Evolutionary conservation across 306 rosid species (phyloP).

Genomic region (Sphenostylis stenocarpa): DNA sequence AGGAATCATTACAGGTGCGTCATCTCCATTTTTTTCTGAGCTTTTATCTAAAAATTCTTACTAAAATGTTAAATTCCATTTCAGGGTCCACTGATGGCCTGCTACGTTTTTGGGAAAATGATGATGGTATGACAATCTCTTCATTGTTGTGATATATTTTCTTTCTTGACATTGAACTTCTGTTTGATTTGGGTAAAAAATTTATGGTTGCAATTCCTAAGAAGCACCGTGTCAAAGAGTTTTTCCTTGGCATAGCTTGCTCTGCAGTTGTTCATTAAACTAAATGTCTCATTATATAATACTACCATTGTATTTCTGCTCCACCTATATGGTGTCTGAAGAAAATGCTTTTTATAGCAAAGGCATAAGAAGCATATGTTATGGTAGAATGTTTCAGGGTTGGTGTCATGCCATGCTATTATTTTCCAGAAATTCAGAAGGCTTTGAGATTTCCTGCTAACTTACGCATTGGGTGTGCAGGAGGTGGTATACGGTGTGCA

Average conservation of each 20-base stretch:
- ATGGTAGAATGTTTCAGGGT: slow-evolving; percentile 22
- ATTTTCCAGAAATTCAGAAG: slow-evolving; percentile 24
- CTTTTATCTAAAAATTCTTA: not conserved
- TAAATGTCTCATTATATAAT: slow-evolving; percentile 10
- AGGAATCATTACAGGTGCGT: slow-evolving; percentile 86
- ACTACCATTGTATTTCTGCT: slow-evolving; percentile 5
- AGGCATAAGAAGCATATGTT: slow-evolving; percentile 4
- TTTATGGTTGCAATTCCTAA: slow-evolving; percentile 16
- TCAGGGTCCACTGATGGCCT: slow-evolving; percentile 96
- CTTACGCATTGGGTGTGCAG: slow-evolving; percentile 47
- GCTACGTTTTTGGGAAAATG: slow-evolving; percentile 95
- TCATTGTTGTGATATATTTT: slow-evolving; percentile 15
- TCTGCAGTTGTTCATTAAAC: slow-evolving; percentile 22
- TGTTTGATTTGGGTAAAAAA: not conserved
- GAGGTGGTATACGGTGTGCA: slow-evolving; percentile 82
- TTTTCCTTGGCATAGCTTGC: not conserved
- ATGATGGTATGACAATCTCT: slow-evolving; percentile 68
- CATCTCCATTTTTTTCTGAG: slow-evolving; percentile 2
- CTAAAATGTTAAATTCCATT: slow-evolving; percentile 40
- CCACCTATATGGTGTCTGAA: slow-evolving; percentile 8
- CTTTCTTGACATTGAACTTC: slow-evolving; percentile 23
- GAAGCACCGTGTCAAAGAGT: slow-evolving; percentile 17
- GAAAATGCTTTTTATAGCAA: not conserved
- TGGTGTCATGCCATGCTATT: not conserved
- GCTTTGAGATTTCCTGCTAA: slow-evolving; percentile 9